These are phyloP conservation scores for Fraxinus sp. DNA, from an alignment of 305 asterid genomes.

Conservation along the genomic window DNA sequence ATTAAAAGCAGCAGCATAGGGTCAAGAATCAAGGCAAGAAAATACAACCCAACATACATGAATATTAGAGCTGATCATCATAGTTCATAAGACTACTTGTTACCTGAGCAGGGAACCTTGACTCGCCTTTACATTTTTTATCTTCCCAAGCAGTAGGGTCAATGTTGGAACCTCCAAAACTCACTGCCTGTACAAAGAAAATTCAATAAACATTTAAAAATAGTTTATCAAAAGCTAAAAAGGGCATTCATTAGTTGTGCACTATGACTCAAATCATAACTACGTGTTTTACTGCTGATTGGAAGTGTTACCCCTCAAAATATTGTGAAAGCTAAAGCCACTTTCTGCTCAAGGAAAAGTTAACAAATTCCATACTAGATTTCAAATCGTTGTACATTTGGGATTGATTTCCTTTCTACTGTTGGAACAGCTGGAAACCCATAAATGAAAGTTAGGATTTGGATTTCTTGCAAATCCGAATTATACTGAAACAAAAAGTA, in stretches of 20 bases:
- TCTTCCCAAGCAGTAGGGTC: conserved; percentile 99
- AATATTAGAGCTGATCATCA: neutral
- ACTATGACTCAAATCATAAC: neutral
- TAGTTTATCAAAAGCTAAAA: neutral
- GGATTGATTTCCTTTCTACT: neutral
- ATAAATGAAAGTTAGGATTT: neutral
- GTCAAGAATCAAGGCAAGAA: conserved; percentile 17
- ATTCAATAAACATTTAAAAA: neutral
- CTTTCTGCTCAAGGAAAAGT: neutral
- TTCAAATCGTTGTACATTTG: neutral
- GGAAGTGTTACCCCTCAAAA: neutral
- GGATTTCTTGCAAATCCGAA: neutral
- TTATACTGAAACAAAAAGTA: neutral
- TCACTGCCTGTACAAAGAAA: conserved; percentile 52
- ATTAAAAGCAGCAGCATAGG: conserved; percentile 10
- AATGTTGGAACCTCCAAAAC: conserved; percentile 95
- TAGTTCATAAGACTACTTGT: neutral
- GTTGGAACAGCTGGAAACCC: neutral
- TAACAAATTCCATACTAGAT: neutral
- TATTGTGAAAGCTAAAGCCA: neutral
- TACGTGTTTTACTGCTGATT: neutral
- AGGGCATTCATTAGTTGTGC: neutral
- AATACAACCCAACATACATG: neutral
- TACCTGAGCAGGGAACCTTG: conserved; percentile 99
- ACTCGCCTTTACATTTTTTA: conserved; percentile 95